Conservation (phyloP, 148 eudicot genomes). For the Beta vulgaris region DNA sequence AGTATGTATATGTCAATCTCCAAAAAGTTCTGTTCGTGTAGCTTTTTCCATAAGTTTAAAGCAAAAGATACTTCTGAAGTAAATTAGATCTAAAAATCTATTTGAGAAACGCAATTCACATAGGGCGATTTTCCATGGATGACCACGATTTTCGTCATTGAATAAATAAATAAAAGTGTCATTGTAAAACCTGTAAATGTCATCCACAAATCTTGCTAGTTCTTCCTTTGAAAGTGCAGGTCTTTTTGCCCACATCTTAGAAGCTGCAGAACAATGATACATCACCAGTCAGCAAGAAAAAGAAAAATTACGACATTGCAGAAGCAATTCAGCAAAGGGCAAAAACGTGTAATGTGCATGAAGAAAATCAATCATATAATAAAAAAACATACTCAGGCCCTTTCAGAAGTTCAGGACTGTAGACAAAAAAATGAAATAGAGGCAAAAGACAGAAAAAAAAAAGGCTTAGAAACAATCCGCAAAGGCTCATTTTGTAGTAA, state of each 20-base stretch:
- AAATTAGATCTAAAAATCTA: neutral
- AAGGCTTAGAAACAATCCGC: neutral
- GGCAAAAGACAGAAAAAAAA: neutral
- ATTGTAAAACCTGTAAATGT: conserved; percentile 67
- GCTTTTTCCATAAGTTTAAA: neutral
- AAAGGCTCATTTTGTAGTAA: neutral
- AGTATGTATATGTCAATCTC: neutral
- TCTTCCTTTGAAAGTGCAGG: conserved; percentile 71
- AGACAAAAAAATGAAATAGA: neutral
- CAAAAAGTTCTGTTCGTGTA: neutral
- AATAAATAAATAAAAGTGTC: neutral
- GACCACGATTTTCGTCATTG: neutral
- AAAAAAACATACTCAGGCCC: neutral
- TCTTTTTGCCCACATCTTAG: conserved; percentile 79
- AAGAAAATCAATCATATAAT: neutral
- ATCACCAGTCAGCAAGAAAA: neutral
- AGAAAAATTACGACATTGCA: neutral
- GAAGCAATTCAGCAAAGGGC: neutral
- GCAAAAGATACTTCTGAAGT: neutral
- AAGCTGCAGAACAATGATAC: conserved; percentile 41
- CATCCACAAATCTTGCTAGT: conserved; percentile 81
- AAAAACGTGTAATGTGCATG: neutral
- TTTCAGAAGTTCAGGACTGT: neutral
- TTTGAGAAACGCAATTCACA: neutral
- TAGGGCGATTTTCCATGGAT: neutral